Conservation (phyloP, 805 yeast species). For the Pichia kluyveri region DNA sequence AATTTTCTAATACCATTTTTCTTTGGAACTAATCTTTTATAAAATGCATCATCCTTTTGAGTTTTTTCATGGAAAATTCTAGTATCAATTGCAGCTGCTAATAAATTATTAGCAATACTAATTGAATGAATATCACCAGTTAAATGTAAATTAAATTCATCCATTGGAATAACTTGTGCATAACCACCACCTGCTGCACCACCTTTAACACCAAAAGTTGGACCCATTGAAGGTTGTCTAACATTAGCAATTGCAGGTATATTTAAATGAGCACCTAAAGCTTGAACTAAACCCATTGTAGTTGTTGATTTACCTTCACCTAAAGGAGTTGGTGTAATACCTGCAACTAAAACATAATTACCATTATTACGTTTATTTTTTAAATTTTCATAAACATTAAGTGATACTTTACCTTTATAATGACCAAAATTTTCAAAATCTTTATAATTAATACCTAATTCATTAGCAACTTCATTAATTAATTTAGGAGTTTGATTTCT, state of each 20-base stretch:
- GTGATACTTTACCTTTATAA: constrained; percentile 67
- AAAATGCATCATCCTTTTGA: constrained; percentile 62
- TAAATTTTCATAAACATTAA: constrained; percentile 55
- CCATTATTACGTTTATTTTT: constrained; percentile 51
- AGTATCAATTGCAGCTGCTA: constrained; percentile 82
- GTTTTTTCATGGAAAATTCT: constrained; percentile 79
- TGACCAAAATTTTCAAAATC: constrained; percentile 72
- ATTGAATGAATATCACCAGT: constrained; percentile 85
- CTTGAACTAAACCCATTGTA: constrained; percentile 75
- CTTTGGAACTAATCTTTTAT: constrained; percentile 65
- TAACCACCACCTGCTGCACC: constrained; percentile 92
- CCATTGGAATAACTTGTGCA: constrained; percentile 84
- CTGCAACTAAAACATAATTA: constrained; percentile 68
- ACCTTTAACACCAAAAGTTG: constrained; percentile 82
- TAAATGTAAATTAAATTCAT: constrained; percentile 77
- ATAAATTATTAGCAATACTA: constrained; percentile 69
- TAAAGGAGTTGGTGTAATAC: constrained; percentile 79
- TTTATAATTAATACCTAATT: constrained; percentile 55
- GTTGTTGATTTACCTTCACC: constrained; percentile 86
- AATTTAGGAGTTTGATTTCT: constrained; percentile 66
- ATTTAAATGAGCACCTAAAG: constrained; percentile 66
- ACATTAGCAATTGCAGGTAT: constrained; percentile 70
- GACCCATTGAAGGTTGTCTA: constrained; percentile 85
- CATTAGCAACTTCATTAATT: constrained; percentile 58
- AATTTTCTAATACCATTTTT: constrained; percentile 64